phyloP scores from a whole-genome alignment of 352 stramenopile genomes.

The Saprolegnia parasitica region DNA sequence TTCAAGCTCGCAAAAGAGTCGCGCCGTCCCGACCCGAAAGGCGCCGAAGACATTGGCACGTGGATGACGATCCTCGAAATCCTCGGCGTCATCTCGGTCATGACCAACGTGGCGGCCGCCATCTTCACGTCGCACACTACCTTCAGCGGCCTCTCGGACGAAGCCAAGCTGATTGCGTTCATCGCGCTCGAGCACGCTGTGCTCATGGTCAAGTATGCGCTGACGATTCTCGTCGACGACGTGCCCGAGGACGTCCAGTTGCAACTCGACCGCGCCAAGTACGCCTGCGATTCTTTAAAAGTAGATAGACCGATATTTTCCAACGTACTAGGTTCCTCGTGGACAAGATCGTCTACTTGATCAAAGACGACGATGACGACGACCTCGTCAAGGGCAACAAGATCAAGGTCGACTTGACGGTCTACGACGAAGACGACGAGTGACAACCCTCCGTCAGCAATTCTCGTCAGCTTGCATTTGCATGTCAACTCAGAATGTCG shows the following conservation, averaged over 20 bases:
- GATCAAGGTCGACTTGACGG: slow-evolving; percentile 69
- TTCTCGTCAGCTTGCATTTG: no score
- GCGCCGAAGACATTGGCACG: slow-evolving; percentile 86
- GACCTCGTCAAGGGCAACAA: slow-evolving; percentile 65
- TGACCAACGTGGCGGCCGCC: slow-evolving; percentile 92
- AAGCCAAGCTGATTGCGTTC: slow-evolving; percentile 58
- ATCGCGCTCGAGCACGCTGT: slow-evolving; percentile 59
- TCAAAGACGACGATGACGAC: slow-evolving; percentile 59
- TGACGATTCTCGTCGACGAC: slow-evolving; percentile 64
- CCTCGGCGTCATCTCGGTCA: slow-evolving; percentile 82
- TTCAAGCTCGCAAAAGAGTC: slow-evolving; percentile 76
- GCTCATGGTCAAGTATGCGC: slow-evolving; percentile 63
- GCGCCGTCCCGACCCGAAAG: slow-evolving; percentile 62
- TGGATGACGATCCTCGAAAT: slow-evolving; percentile 89
- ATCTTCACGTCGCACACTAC: slow-evolving; percentile 82
- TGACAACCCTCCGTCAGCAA: no score
- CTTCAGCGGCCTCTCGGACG: slow-evolving; percentile 41
- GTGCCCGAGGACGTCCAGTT: slow-evolving; percentile 58
- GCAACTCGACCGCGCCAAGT: slow-evolving; percentile 58
- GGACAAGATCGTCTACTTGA: slow-evolving; percentile 69
- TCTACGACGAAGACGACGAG: slow-evolving; percentile 71
- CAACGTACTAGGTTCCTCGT: slow-evolving; percentile 42
- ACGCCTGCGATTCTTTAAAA: background rate
- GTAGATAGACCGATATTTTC: background rate
- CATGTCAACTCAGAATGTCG: no score